phyloP scores from a whole-genome alignment of 129 eudicot species.

The Calendula officinalis region DNA sequence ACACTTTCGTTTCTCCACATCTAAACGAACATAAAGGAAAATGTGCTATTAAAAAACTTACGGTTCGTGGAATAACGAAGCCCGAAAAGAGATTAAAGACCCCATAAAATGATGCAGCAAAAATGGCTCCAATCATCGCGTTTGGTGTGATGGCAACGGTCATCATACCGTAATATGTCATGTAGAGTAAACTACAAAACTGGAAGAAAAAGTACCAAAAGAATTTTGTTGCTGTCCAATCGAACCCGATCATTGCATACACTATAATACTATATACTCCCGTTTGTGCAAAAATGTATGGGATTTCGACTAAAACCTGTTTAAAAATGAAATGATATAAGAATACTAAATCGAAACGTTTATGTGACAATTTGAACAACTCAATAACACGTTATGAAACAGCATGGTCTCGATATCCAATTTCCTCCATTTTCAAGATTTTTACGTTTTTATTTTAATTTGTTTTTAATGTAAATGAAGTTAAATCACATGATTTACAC shows the following conservation, averaged over 20 bases:
- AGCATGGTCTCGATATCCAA: too few species aligned
- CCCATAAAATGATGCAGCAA: constrained; percentile 37
- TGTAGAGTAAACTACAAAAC: constrained; percentile 42
- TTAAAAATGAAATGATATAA: background rate
- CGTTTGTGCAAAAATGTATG: constrained; percentile 36
- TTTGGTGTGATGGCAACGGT: constrained; percentile 43
- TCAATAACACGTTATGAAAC: too few species aligned
- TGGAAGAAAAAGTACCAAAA: constrained; percentile 38
- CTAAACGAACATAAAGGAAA: background rate
- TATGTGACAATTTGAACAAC: too few species aligned
- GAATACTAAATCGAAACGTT: too few species aligned
- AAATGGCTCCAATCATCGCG: constrained; percentile 38
- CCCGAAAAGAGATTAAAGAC: constrained; percentile 45
- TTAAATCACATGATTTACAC: too few species aligned
- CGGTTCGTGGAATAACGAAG: constrained; percentile 39
- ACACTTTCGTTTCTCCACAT: too few species aligned
- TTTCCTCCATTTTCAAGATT: too few species aligned
- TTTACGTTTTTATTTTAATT: too few species aligned
- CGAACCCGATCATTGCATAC: constrained; percentile 46
- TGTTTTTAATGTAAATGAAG: too few species aligned
- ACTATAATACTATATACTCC: constrained; percentile 29
- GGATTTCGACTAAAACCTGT: constrained; percentile 42
- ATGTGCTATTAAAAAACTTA: constrained; percentile 15
- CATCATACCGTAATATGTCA: constrained; percentile 49
- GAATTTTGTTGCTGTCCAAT: constrained; percentile 39